A percentile compares a stretch with the other conserved stretches of the same genome.
phyloP scores from a whole-genome alignment of 495 filamentous ascomycete genomes.

The Trichoderma asperelloides region DNA sequence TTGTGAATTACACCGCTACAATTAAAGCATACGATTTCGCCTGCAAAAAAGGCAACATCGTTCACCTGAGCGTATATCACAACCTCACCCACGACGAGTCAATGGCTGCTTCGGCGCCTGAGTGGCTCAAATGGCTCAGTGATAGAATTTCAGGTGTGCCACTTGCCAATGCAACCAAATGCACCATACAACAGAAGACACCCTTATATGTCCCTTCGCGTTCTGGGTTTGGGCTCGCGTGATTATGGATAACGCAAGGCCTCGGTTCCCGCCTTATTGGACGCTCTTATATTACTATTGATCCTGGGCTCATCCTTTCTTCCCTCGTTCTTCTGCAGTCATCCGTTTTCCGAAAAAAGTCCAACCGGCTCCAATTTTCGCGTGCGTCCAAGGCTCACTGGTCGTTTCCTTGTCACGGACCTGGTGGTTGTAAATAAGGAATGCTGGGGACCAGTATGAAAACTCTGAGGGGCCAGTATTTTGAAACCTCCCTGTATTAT shows the following conservation, averaged over 20 bases:
- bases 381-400: not conserved
- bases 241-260: not conserved
- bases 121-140: not conserved
- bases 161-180: not conserved
- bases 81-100: not conserved
- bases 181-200: not conserved
- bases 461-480: not conserved
- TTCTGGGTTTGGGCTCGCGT: not conserved
- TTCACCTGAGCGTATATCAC: conserved; percentile 2
- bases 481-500: not conserved
- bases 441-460: not conserved
- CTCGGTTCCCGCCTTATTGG: not conserved
- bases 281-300: not conserved
- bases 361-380: not conserved
- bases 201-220: not conserved
- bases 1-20: not conserved
- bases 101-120: not conserved
- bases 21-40: not conserved
- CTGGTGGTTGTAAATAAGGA: not conserved
- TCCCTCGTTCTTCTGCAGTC: not conserved
- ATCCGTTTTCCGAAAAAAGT: not conserved
- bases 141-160: not conserved
- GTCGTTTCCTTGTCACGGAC: not conserved
- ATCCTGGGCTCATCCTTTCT: not conserved
- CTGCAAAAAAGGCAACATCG: not conserved